Percentiles rank a stretch among this genome's conserved stretches.
phyloP scores from a whole-genome alignment of 768 basidiomycete species.

The Strobilomyces dryophilus region DNA sequence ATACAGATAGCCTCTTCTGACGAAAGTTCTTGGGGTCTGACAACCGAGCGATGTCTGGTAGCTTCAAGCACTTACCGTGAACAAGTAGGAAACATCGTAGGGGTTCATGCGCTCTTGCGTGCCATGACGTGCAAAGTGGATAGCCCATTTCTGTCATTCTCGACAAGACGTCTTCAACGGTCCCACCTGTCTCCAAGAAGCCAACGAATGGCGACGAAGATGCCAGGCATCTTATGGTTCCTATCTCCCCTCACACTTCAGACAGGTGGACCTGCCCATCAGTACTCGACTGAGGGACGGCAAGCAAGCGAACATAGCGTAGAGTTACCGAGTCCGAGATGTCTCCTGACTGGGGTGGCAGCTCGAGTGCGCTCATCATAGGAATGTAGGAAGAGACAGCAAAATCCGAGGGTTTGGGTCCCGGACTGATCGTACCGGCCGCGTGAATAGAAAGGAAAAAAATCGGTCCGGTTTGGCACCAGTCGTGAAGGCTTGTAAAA shows the following conservation, averaged over 20 bases:
- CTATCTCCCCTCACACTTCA: not conserved
- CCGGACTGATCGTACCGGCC: not conserved
- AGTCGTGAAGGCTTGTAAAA: not conserved
- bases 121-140: not conserved
- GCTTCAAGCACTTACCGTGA: not conserved
- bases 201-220: not conserved
- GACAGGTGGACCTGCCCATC: not conserved
- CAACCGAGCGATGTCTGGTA: not conserved
- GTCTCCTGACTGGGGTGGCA: not conserved
- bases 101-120: not conserved
- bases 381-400: not conserved
- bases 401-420: not conserved
- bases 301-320: not conserved
- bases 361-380: not conserved
- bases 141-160: not conserved
- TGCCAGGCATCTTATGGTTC: not conserved
- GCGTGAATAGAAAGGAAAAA: not conserved
- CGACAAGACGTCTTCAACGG: not conserved
- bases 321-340: not conserved
- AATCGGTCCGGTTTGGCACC: no score
- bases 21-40: not conserved
- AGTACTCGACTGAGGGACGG: no score
- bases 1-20: not conserved
- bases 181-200: not conserved
- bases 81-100: not conserved